These are phyloP conservation scores for Stropharia rugosoannulata DNA, from an alignment of 768 basidiomycete species.

Conservation along the genomic window DNA sequence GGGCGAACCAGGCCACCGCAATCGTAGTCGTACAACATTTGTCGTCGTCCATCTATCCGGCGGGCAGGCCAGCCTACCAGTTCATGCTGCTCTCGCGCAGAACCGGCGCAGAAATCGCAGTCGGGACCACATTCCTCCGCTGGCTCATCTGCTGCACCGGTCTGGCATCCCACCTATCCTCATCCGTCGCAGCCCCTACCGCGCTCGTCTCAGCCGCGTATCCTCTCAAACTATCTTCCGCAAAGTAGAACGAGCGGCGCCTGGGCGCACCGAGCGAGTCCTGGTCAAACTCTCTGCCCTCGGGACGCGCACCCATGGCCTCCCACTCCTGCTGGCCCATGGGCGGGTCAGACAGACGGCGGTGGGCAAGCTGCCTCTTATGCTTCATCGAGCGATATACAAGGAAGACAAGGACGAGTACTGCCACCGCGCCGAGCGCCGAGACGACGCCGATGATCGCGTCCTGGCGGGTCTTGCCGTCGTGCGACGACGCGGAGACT, in stretches of 20 bases:
- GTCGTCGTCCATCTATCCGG: neutral
- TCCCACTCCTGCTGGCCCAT: slow-evolving; percentile 17
- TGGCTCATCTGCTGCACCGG: slow-evolving; percentile 42
- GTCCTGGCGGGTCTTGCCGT: slow-evolving; percentile 60
- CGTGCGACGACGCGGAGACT: neutral
- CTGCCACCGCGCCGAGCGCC: slow-evolving; percentile 75
- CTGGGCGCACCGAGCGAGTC: slow-evolving; percentile 73
- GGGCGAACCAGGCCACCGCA: neutral
- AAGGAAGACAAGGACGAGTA: slow-evolving; percentile 73
- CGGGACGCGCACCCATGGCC: slow-evolving; percentile 47
- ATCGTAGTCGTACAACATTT: neutral
- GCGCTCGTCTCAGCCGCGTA: slow-evolving; percentile 34
- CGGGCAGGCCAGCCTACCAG: slow-evolving; percentile 48
- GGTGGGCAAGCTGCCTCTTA: slow-evolving; percentile 67
- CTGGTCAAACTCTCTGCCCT: slow-evolving; percentile 75
- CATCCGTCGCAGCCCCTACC: slow-evolving; percentile 17
- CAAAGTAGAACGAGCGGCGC: slow-evolving; percentile 81
- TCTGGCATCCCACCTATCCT: slow-evolving; percentile 10
- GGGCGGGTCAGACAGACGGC: slow-evolving; percentile 63
- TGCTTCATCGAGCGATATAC: slow-evolving; percentile 67
- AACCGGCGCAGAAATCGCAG: slow-evolving; percentile 72
- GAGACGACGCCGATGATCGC: slow-evolving; percentile 92
- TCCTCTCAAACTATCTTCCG: slow-evolving; percentile 78
- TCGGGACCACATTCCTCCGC: slow-evolving; percentile 58
- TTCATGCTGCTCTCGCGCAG: slow-evolving; percentile 83